These are phyloP conservation scores for Arbutus unedo DNA, from an alignment of 148 eudicot species.

Conservation along the genomic window DNA sequence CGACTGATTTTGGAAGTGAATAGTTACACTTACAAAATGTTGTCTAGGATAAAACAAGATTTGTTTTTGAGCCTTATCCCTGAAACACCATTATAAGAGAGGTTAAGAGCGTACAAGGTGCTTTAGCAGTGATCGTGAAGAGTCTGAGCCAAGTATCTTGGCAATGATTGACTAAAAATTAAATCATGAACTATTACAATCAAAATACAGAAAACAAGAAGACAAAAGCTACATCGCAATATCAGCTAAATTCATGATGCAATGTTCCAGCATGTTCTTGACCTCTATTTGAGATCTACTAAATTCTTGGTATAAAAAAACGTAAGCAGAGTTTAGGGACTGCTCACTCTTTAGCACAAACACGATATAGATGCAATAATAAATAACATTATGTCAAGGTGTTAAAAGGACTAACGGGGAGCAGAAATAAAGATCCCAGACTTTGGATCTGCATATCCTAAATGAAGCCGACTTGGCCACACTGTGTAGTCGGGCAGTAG, in stretches of 20 bases:
- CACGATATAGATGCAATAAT: background rate
- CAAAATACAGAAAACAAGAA: background rate
- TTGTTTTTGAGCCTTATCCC: constrained; percentile 44
- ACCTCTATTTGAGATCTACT: background rate
- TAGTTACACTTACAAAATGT: constrained; percentile 53
- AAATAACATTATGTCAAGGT: background rate
- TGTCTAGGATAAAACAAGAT: constrained; percentile 85
- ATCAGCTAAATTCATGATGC: background rate
- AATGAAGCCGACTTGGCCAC: no score
- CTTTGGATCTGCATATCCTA: background rate
- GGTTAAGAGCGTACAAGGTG: constrained; percentile 6
- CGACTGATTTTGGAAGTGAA: background rate
- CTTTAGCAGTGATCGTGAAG: background rate
- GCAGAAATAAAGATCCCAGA: background rate
- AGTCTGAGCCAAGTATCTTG: background rate
- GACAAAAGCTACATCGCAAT: background rate
- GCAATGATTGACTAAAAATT: background rate
- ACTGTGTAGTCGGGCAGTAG: no score
- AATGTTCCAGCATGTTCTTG: background rate
- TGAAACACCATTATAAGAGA: constrained; percentile 26
- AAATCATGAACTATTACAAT: background rate
- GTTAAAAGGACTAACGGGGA: background rate
- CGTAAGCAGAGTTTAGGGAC: background rate
- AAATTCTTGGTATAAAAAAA: background rate
- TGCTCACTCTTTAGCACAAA: background rate